Evolutionary conservation across 176 grass and related monocot genomes (phyloP).

Genomic region (Hyparrhenia diplandra): DNA sequence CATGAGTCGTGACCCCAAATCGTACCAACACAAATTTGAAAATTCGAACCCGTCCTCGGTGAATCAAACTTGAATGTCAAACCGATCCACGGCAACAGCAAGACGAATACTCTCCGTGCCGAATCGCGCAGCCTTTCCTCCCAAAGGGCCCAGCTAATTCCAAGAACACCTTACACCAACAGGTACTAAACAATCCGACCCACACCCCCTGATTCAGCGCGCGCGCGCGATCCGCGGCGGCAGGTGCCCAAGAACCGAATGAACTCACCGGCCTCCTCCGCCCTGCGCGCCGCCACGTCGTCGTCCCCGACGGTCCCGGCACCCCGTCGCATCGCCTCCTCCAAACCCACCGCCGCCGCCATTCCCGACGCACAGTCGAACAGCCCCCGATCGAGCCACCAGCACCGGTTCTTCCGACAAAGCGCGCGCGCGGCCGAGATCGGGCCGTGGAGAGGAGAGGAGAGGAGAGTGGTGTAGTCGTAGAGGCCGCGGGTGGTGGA

Average conservation of each 20-base stretch:
- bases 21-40: background rate
- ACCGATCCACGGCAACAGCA: background rate
- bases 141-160: background rate
- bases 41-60: background rate
- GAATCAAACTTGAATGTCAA: background rate
- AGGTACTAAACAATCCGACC: background rate
- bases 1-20: background rate
- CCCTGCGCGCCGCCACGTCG: constrained; percentile 39
- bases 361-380: background rate
- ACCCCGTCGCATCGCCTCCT: constrained; percentile 3
- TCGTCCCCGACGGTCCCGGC: constrained; percentile 25
- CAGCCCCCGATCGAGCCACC: background rate
- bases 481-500: background rate
- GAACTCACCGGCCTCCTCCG: constrained; percentile 62
- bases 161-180: background rate
- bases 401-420: background rate
- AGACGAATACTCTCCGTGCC: background rate
- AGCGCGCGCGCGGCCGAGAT: background rate
- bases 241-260: background rate
- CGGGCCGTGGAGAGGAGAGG: background rate
- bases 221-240: constrained; percentile 8
- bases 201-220: background rate
- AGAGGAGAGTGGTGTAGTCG: background rate
- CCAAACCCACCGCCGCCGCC: background rate
- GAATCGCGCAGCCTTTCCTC: background rate